A percentile compares a stretch with the other conserved stretches of the same genome.
Conservation (phyloP, 208 protist species). For the Trypanosoma congolense region DNA sequence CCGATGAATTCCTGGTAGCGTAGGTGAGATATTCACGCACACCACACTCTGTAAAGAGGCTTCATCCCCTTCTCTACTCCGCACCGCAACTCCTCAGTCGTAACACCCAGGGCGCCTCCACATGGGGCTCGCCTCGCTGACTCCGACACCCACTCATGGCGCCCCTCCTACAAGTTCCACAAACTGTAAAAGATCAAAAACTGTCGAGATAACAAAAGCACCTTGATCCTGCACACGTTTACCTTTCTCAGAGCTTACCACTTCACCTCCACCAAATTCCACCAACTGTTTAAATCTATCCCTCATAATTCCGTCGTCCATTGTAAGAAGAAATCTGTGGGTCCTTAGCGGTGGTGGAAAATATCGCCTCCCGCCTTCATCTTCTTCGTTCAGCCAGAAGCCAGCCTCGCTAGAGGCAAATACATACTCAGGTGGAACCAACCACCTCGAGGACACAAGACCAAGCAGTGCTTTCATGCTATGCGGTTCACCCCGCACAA, state of each 20-base stretch:
- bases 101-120: too few relatives aligned
- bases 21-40: too few relatives aligned
- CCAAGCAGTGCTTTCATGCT: slow-evolving; percentile 82
- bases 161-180: too few relatives aligned
- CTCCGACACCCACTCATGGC: too few relatives aligned
- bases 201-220: slow-evolving; percentile 67
- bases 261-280: slow-evolving; percentile 77
- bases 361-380: slow-evolving; percentile 60
- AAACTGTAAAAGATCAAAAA: slow-evolving; percentile 69
- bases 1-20: too few relatives aligned
- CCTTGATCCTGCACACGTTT: slow-evolving; percentile 28
- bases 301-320: slow-evolving; percentile 43
- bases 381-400: slow-evolving; percentile 79
- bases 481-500: slow-evolving; percentile 68
- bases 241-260: slow-evolving; percentile 25
- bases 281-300: slow-evolving; percentile 69
- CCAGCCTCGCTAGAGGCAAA: slow-evolving; percentile 48
- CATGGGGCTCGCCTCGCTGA: too few relatives aligned
- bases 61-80: too few relatives aligned
- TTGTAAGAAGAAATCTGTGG: slow-evolving; percentile 68
- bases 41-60: too few relatives aligned
- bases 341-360: slow-evolving; percentile 67
- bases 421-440: slow-evolving; percentile 76
- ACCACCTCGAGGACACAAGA: slow-evolving; percentile 68
- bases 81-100: too few relatives aligned